A percentile compares a stretch with the other conserved stretches of the same genome.
Conservation (phyloP, 192 early-diverging fungal species). For the Coemansia brasiliensis region DNA sequence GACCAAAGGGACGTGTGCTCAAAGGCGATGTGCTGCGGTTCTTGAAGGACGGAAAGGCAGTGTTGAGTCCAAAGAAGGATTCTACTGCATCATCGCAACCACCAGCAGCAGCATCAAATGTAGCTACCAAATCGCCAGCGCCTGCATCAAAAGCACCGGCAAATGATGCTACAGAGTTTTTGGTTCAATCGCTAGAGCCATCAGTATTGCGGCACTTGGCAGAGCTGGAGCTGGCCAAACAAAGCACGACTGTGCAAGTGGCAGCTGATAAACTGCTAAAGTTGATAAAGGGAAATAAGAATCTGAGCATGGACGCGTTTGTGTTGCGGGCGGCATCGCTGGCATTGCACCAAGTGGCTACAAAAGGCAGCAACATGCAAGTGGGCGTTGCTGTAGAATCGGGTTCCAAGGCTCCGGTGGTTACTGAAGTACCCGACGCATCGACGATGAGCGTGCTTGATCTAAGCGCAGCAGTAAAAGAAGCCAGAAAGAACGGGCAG, state of each 20-base stretch:
- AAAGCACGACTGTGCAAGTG: conserved; percentile 39
- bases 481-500: conserved; percentile 4
- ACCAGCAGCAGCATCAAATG: not conserved
- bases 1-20: conserved; percentile 69
- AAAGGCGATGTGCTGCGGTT: conserved; percentile 76
- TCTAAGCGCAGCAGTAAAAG: conserved; percentile 30
- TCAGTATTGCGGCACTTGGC: conserved; percentile 47
- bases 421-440: conserved; percentile 30
- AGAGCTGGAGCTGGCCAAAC: conserved; percentile 36
- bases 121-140: not conserved
- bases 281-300: conserved; percentile 24
- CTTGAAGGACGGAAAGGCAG: conserved; percentile 44
- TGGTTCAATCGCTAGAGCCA: conserved; percentile 45
- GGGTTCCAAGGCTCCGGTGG: conserved; percentile 30
- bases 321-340: conserved; percentile 42
- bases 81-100: not conserved
- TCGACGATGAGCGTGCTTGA: conserved; percentile 26
- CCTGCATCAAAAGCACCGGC: conserved; percentile 10
- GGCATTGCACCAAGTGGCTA: conserved; percentile 43
- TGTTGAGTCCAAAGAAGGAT: not conserved
- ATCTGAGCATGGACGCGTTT: conserved; percentile 19
- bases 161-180: conserved; percentile 36
- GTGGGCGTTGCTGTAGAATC: conserved; percentile 63
- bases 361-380: conserved; percentile 57
- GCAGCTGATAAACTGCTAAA: conserved; percentile 29